Base-by-base conservation (phyloP, 2,329 filamentous ascomycete genomes). In the Ophiognomonia clavigignenti-juglandacearum region DNA sequence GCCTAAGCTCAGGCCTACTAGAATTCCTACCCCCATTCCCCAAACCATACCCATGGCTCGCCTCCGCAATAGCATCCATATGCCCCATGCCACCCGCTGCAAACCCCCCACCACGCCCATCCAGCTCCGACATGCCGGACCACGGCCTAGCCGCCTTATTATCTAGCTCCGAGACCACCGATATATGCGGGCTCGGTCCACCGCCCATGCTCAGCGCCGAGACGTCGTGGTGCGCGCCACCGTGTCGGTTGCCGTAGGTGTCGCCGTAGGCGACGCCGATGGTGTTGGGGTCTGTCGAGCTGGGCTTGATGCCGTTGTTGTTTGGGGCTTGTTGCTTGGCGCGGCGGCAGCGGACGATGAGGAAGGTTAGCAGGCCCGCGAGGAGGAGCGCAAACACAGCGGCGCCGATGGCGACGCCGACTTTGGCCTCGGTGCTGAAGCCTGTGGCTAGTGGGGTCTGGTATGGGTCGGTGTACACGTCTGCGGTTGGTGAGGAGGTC, bases 401-500 rank as follows among this genome's bases (percentile, higher is more conserved):
- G 16, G 55, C 52, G 16, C 57, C 57, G 4, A 57, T 49, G 13
- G 52, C 56, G 16, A 55, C 54, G 16, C 59, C 59, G 13, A 52
- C 52, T 42, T 59, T 62, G 18, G 56, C 55, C 11, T 53, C 48
- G 3, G 54, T 49, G 26, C 51, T 59, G 41, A 61, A 45, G n/a
- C 56, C 42, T 3, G 26, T 26, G 31, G 43, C 20, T 2, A 27
- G 23, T 10, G 39, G 41, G 24, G 32, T 3, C 4, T 8, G 10
- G 11, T 20, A 10, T 10, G n/a, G 24, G 22, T 8, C 20, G n/a
- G 13, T 29, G 27, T 36, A 27, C 2, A 41, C n/a, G 9, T 40
- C 23, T 3, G 47, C 20, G 6, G 31, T 27, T 4, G 47, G 19
- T 14, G 45, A 16, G 26, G 46, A n/a, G n/a, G 47, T 40, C 13